These are phyloP conservation scores for Rhodotorula mucilaginosa DNA, from an alignment of 1,284 basidiomycete species.

Conservation along the genomic window DNA sequence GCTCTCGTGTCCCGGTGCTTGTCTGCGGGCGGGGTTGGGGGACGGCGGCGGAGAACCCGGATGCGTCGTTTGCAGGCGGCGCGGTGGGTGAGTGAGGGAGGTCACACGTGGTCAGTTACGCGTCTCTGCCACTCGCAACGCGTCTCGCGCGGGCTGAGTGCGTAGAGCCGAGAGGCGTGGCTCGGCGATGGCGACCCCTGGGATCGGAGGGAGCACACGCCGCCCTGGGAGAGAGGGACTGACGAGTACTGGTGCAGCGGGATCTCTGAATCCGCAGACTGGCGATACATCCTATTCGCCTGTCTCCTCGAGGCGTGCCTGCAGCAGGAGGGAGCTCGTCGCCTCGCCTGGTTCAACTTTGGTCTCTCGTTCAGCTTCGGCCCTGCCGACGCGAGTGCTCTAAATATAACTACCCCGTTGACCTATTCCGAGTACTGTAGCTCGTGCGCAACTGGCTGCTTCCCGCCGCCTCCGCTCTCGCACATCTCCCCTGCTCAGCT, in stretches of 20 bases:
- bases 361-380: too few relatives aligned
- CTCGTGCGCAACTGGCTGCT: too few relatives aligned
- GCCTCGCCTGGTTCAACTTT: too few relatives aligned
- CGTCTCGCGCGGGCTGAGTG: background rate
- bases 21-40: background rate
- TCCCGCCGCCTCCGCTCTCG: too few relatives aligned
- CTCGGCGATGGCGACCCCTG: too few relatives aligned
- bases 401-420: too few relatives aligned
- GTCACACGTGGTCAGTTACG: background rate
- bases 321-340: background rate
- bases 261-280: constrained; percentile 4
- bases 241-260: constrained; percentile 6
- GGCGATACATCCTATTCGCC: background rate
- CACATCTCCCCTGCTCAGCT: too few relatives aligned
- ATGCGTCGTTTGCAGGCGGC: background rate
- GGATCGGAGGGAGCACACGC: too few relatives aligned
- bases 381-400: too few relatives aligned
- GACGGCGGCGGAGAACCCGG: background rate
- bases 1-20: background rate
- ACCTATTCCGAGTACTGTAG: too few relatives aligned
- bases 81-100: background rate
- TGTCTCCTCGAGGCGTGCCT: background rate
- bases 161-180: background rate
- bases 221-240: background rate
- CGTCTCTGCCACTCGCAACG: background rate